Evolutionary conservation across 768 basidiomycete genomes (phyloP).

Genomic region (Psilocybe tampanensis): DNA sequence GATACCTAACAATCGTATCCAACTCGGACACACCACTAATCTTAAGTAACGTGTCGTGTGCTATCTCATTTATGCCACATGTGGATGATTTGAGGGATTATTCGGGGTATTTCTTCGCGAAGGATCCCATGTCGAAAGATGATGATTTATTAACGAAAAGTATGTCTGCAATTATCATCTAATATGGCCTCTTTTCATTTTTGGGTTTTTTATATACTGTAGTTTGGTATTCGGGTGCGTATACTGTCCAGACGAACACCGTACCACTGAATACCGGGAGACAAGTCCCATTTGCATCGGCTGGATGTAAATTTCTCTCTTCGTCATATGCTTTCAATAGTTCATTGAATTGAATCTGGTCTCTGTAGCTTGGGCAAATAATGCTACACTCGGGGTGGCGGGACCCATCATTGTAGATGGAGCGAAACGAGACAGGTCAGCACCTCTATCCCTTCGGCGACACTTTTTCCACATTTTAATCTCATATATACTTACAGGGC

Average conservation of each 20-base stretch:
- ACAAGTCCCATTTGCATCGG: slow-evolving; percentile 46
- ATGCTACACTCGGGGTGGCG: slow-evolving; percentile 54
- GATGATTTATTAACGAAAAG: slow-evolving; percentile 52
- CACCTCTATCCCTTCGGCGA: neutral
- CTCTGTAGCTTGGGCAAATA: slow-evolving; percentile 51
- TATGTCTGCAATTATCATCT: slow-evolving; percentile 19
- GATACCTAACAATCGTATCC: slow-evolving; percentile 52
- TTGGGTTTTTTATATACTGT: neutral
- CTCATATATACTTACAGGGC: slow-evolving; percentile 33
- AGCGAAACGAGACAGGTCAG: slow-evolving; percentile 57
- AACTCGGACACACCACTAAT: slow-evolving; percentile 33
- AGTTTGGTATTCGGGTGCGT: slow-evolving; percentile 66
- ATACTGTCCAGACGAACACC: slow-evolving; percentile 62
- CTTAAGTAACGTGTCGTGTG: slow-evolving; percentile 51
- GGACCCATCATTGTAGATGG: slow-evolving; percentile 65
- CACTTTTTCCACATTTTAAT: neutral
- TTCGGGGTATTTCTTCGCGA: slow-evolving; percentile 53
- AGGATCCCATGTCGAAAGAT: slow-evolving; percentile 46
- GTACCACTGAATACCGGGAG: slow-evolving; percentile 53
- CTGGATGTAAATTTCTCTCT: slow-evolving; percentile 36
- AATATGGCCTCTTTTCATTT: neutral
- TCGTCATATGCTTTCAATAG: neutral
- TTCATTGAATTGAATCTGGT: neutral
- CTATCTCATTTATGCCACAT: slow-evolving; percentile 58
- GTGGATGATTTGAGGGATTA: slow-evolving; percentile 49